Evolutionary conservation across 768 basidiomycete genomes (phyloP).

Genomic region (Boletus tomentosulus): DNA sequence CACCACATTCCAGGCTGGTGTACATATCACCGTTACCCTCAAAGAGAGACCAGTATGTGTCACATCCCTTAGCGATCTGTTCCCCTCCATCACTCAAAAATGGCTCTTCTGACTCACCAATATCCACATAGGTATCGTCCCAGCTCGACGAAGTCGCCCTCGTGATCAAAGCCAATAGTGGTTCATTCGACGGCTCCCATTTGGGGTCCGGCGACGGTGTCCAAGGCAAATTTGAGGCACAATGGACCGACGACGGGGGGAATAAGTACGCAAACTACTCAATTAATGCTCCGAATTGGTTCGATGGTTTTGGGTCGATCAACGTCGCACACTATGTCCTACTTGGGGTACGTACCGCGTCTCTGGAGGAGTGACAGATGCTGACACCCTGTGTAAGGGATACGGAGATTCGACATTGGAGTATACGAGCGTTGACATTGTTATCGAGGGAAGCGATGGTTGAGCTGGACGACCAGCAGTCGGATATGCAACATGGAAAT

Average conservation of each 20-base stretch:
- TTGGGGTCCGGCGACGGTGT: conserved; percentile 3
- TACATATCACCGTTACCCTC: conserved; percentile 34
- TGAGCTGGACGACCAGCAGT: neutral
- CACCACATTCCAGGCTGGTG: conserved; percentile 31
- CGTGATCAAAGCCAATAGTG: neutral
- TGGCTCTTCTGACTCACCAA: neutral
- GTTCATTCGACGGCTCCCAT: neutral
- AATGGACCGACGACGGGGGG: neutral
- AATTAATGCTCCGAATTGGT: neutral
- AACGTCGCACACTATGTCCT: neutral
- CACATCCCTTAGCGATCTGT: neutral
- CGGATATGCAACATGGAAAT: neutral
- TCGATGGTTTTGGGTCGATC: neutral
- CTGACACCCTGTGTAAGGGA: neutral
- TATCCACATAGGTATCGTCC: neutral
- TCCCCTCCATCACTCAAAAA: no score
- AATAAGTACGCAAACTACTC: neutral
- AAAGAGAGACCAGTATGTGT: conserved; percentile 36
- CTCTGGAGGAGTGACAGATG: neutral
- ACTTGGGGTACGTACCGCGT: conserved; percentile 1
- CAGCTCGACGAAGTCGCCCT: conserved; percentile 1
- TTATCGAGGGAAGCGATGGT: neutral
- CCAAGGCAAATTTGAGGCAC: neutral
- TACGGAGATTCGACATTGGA: neutral
- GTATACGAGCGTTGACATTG: neutral